phyloP scores from a whole-genome alignment of 371 early-diverging fungal species.

The Edhazardia aedis region DNA sequence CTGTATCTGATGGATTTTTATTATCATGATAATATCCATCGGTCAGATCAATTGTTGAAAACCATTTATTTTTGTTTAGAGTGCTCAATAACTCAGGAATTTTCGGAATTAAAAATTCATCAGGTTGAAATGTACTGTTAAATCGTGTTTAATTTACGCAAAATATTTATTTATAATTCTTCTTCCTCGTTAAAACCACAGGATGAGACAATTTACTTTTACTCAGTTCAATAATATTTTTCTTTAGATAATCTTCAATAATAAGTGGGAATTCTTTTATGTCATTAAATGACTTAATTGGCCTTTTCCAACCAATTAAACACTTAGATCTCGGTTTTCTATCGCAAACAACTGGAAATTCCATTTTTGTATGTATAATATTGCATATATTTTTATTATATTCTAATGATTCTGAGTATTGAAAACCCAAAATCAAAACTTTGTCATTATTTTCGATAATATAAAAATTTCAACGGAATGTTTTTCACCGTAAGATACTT shows the following conservation, averaged over 20 bases:
- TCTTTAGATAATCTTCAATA: neutral
- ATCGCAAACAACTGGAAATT: neutral
- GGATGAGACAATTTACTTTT: constrained; percentile 4
- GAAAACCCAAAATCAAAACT: no score
- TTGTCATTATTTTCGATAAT: no score
- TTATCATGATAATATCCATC: constrained; percentile 3
- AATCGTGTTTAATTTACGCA: constrained; percentile 2
- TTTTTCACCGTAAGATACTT: no score
- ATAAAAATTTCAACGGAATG: no score
- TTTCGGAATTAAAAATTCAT: constrained; percentile 4
- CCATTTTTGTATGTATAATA: no score
- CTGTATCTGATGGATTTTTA: neutral
- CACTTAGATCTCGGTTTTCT: neutral
- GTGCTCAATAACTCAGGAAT: neutral
- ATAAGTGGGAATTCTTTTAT: neutral
- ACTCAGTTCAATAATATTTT: neutral
- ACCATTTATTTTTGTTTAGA: neutral
- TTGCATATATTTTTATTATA: no score
- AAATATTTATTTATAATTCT: neutral
- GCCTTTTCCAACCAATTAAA: neutral
- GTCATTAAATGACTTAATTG: neutral
- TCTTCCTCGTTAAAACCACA: constrained; percentile 1
- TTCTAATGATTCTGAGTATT: no score
- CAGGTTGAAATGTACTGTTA: neutral
- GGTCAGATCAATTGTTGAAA: constrained; percentile 5